phyloP scores from a whole-genome alignment of 2,329 filamentous ascomycete genomes.

The Epichloe typhina region DNA sequence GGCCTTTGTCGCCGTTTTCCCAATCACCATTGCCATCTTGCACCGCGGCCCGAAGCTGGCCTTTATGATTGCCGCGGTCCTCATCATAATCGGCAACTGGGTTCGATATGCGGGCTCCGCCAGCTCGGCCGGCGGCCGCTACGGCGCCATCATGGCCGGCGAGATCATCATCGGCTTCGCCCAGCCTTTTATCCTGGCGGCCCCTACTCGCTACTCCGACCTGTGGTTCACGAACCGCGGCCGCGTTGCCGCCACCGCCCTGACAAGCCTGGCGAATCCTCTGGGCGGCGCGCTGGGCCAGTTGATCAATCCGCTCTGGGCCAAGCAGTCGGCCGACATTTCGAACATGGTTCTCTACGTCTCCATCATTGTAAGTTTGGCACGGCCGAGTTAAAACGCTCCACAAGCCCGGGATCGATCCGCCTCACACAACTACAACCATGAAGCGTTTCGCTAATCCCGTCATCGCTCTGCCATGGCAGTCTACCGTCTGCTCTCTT shows the following conservation, averaged over 20 bases:
- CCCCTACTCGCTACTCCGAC: conserved; percentile 83
- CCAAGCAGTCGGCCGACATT: conserved; percentile 47
- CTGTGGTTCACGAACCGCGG: conserved; percentile 84
- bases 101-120: conserved; percentile 64
- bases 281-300: conserved; percentile 82
- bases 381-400: too few species aligned
- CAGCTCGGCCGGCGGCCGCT: conserved; percentile 44
- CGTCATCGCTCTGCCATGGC: conserved; percentile 7
- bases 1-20: conserved; percentile 61
- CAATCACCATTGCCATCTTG: conserved; percentile 62
- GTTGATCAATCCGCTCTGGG: conserved; percentile 71
- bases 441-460: not conserved
- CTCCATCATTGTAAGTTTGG: conserved; percentile 57
- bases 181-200: conserved; percentile 83
- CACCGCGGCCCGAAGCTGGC: conserved; percentile 69
- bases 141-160: conserved; percentile 73
- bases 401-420: too few species aligned
- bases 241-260: conserved; percentile 73
- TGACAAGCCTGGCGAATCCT: conserved; percentile 78
- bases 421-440: too few species aligned
- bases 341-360: conserved; percentile 77
- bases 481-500: conserved; percentile 39
- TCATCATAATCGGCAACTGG: conserved; percentile 81
- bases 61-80: conserved; percentile 57
- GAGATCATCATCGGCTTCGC: conserved; percentile 82